Base-by-base conservation (phyloP, 2,329 filamentous ascomycete species). In the Diaporthe amygdali region DNA sequence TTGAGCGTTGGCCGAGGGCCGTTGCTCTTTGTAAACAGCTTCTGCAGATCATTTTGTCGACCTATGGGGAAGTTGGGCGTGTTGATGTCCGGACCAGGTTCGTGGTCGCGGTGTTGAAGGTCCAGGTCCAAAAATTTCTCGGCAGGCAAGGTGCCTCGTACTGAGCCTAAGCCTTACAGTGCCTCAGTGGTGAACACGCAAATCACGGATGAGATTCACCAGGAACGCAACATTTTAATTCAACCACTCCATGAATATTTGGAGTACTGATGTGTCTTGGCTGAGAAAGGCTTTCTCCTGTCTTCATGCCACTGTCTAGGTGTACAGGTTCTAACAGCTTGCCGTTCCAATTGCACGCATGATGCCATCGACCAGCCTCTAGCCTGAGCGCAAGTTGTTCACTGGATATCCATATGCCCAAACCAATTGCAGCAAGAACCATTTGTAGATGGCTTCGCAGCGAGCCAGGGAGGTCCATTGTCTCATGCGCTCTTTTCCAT, bases 1-100 rank as follows among this genome's bases (percentile, higher is more conserved):
- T 72, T 66, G 73, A 69, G 64, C 77, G 78, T 73, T 76, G 78
- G 66, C 77, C 71, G 56, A 80, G 74, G 72, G 79, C 76, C 70
- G 85, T 81, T 71, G 82, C 83, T 73, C 82, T 81, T 74, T 86
- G 85, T 66, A 91, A 81, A 79, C 89, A 91, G 74, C 81, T 79
- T 74, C 81, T 78, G 77, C 83, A 85, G 74, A 84, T 84, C 82
- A 83, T 84, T 74, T 75, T 79, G 76, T 72, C 77, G 73, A 54
- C 71, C 49, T 37, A 59, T 76, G 75, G 74, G 74, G 76, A 74
- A 71, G 61, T 55, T 66, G 55, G 49, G 68, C 74, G 69, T 49
- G 75, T 37, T 61, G 55, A 63, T 52, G 54, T 52, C 61, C 47
- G 72, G 39, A 47, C 61, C 67, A 41, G 64, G 49, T 51, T 20